Percentiles rank a stretch among this genome's conserved stretches.
phyloP scores from a whole-genome alignment of 2,329 filamentous ascomycete species.

The Cercospora berteroae region DNA sequence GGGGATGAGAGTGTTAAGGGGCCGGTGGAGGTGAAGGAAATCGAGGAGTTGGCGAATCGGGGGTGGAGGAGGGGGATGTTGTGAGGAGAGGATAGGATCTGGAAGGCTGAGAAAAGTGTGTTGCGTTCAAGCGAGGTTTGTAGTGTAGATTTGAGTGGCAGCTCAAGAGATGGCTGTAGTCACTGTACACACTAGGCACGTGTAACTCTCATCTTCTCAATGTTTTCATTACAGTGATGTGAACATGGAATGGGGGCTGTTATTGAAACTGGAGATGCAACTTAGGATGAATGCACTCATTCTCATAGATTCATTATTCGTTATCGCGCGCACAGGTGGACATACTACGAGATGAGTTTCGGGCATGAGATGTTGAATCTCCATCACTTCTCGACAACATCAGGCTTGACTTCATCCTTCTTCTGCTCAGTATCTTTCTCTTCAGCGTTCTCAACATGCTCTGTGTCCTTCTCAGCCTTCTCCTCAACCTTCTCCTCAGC shows the following conservation, averaged over 20 bases:
- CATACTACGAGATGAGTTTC: background rate
- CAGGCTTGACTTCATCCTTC: background rate
- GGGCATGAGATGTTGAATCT: background rate
- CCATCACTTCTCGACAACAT: background rate
- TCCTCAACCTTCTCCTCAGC: background rate
- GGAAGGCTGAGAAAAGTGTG: background rate
- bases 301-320: background rate
- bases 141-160: background rate
- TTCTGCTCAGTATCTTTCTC: background rate
- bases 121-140: slow-evolving; percentile 17
- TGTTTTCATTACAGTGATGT: background rate
- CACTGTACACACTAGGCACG: background rate
- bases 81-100: slow-evolving; percentile 45
- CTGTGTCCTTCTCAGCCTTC: background rate
- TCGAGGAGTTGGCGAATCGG: slow-evolving; percentile 76
- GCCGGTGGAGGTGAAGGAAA: slow-evolving; percentile 72
- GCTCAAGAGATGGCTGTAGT: background rate
- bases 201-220: background rate
- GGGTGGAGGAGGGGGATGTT: slow-evolving; percentile 91
- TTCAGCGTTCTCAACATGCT: background rate
- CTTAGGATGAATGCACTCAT: background rate
- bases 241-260: background rate
- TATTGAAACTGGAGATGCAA: background rate
- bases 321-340: background rate
- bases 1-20: slow-evolving; percentile 71